Evolutionary conservation across 768 basidiomycete genomes (phyloP), one percentile per base, ranked within the genome.

Genomic region (Mycena latifolia): DNA sequence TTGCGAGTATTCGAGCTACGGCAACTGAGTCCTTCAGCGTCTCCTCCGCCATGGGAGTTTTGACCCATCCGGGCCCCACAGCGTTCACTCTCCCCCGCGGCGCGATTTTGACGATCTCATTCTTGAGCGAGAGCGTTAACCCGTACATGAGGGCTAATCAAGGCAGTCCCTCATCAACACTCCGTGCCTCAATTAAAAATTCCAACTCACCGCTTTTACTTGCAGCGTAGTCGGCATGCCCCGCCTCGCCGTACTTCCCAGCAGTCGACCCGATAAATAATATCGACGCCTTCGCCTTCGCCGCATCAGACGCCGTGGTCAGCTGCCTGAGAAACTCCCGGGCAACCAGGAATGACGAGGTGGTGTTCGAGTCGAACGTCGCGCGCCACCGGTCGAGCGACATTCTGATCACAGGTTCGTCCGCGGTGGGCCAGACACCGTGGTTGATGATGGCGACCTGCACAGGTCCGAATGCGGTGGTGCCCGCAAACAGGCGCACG

Each of bases 101-200:
- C 0, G 91, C 91, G 64, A 92, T 85, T 76, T 87, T 86, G 41
- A 93, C 92, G 61, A 93, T 92, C 77, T 94, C 92, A 74, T 93
- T 93, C 78, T 93, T 93, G 68, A 93, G 81, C 5, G 87, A 81
- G 70, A 89, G 77, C 5, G 85, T 86, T 35, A 93, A 73, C 1
- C 92, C 92, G 66, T 91, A 89, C 90, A 91, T 91, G 80, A 91
- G 82, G 5, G 85, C 90, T 90, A 18, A 48, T 45, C n/a, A n/a
- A n/a, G n/a, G n/a, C n/a, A n/a, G n/a, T n/a, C n/a, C n/a, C n/a
- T n/a, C n/a, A n/a, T n/a, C n/a, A n/a, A n/a, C n/a, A 18, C 7
- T 5, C 7, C 15, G 20, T 45, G 43, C 5, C 25, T 27, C 4
- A 3, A 15, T 25, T 50, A 8, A 63, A 55, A 58, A 33, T 35